Evolutionary conservation across 495 filamentous ascomycete species (phyloP).

Genomic region (Friedmanniomyces simplex): DNA sequence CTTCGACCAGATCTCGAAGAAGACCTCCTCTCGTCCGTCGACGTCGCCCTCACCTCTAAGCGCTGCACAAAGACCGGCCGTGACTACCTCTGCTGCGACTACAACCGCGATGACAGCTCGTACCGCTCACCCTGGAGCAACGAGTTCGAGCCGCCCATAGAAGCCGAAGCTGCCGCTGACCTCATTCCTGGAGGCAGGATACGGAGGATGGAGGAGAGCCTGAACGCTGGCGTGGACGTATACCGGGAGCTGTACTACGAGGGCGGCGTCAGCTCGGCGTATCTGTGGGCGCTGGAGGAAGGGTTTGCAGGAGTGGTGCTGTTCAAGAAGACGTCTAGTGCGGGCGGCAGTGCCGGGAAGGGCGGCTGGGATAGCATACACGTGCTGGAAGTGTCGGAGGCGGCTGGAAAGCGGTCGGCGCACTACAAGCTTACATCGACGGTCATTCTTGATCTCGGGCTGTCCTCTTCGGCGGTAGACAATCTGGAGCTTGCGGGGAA

Average conservation of each 20-base stretch:
- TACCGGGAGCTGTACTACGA: slow-evolving; percentile 98
- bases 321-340: slow-evolving; percentile 58
- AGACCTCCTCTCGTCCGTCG: slow-evolving; percentile 93
- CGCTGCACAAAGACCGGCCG: slow-evolving; percentile 79
- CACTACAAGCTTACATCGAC: slow-evolving; percentile 98
- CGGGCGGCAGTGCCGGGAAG: slow-evolving; percentile 6
- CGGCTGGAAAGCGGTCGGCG: slow-evolving; percentile 58
- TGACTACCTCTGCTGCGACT: slow-evolving; percentile 98
- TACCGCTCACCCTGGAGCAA: slow-evolving; percentile 97
- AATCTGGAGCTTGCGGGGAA: slow-evolving; percentile 91
- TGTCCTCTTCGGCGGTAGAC: slow-evolving; percentile 59
- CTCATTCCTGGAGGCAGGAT: slow-evolving; percentile 42
- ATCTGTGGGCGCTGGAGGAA: slow-evolving; percentile 98
- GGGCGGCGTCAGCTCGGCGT: slow-evolving; percentile 87
- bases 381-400: slow-evolving; percentile 91
- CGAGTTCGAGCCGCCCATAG: slow-evolving; percentile 82
- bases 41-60: slow-evolving; percentile 81
- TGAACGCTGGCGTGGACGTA: slow-evolving; percentile 93
- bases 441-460: slow-evolving; percentile 81
- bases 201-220: slow-evolving; percentile 81
- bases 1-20: slow-evolving; percentile 88
- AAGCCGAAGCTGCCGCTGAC: slow-evolving; percentile 42
- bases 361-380: slow-evolving; percentile 98
- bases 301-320: slow-evolving; percentile 94
- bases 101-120: slow-evolving; percentile 97